Evolutionary conservation across 371 early-diverging fungal genomes (phyloP), one percentile per base, ranked within the genome.

Genomic region (Mortierella sp.): DNA sequence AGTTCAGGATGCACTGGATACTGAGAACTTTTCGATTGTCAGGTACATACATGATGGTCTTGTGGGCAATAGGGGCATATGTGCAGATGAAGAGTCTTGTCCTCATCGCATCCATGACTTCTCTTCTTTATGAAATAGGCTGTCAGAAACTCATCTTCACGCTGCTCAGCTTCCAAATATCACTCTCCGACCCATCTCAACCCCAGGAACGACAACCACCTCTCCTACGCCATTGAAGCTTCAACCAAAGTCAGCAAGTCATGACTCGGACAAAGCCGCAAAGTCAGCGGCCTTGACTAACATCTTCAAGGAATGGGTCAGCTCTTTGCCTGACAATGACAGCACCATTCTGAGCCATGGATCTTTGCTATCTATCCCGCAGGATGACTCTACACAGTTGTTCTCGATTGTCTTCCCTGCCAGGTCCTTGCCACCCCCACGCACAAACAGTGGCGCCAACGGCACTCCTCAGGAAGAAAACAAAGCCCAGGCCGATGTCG

Each of bases 21-120:
- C 76, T 0, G 80, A 82, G 41, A 80, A 79, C 43, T 84, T 81
- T 71, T 80, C 81, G 21, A 77, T 82, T 31, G 71, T 84, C 54
- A 79, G 79, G 86, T 83, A 82, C 47, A 62, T 51, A 10, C 12
- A 13, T 4, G 31, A 19, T 17, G 25, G 4, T 2, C 4, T 22
- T 53, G 14, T 22, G 17, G 17, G 22, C 14, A 14, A 16, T 19
- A 4, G 22, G n/a, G n/a, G n/a, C n/a, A n/a, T n/a, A n/a, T n/a
- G n/a, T n/a, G n/a, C n/a, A n/a, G n/a, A n/a, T n/a, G n/a, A n/a
- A n/a, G n/a, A n/a, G n/a, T n/a, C n/a, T n/a, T n/a, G n/a, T n/a
- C n/a, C n/a, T n/a, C n/a, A n/a, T n/a, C n/a, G n/a, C n/a, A n/a
- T n/a, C n/a, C n/a, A n/a, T n/a, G n/a, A n/a, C n/a, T n/a, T n/a